Percentiles rank a stretch among this genome's conserved stretches.
These are phyloP conservation scores for Leccinellum albellum DNA, from an alignment of 768 basidiomycete genomes.

Conservation along the genomic window DNA sequence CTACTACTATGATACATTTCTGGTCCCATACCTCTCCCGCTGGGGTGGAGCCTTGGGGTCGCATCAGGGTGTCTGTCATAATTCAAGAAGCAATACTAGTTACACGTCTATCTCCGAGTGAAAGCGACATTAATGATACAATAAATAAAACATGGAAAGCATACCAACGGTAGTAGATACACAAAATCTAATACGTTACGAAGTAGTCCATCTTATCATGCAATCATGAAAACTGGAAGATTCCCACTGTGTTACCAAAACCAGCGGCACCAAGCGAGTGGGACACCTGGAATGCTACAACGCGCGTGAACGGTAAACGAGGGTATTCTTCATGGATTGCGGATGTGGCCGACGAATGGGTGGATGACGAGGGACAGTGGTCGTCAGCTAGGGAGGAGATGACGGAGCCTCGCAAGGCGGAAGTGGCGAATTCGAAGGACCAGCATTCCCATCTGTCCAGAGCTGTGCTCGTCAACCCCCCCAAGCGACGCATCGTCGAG, in stretches of 20 bases:
- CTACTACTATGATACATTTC: too few relatives aligned
- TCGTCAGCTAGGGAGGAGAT: slow-evolving; percentile 44
- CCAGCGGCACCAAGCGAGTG: slow-evolving; percentile 59
- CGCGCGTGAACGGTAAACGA: slow-evolving; percentile 77
- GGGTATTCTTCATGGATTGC: slow-evolving; percentile 33
- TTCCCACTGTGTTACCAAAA: slow-evolving; percentile 65
- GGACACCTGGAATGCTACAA: slow-evolving; percentile 53
- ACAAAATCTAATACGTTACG: slow-evolving; percentile 7
- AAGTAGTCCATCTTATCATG: not conserved
- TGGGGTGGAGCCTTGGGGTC: too few relatives aligned
- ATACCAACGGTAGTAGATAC: slow-evolving; percentile 15
- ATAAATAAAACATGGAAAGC: slow-evolving; percentile 19
- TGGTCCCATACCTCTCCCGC: too few relatives aligned
- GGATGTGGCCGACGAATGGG: not conserved
- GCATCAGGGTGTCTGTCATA: slow-evolving; percentile 16
- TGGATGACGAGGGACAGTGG: slow-evolving; percentile 6
- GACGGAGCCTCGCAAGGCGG: slow-evolving; percentile 46
- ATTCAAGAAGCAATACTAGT: not conserved
- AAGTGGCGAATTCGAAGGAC: slow-evolving; percentile 61
- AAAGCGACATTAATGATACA: slow-evolving; percentile 18
- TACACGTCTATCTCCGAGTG: not conserved
- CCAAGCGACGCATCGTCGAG: slow-evolving; percentile 7
- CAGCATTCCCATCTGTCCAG: slow-evolving; percentile 84
- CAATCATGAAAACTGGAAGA: slow-evolving; percentile 25
- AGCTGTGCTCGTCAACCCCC: slow-evolving; percentile 57